Evolutionary conservation across 2,329 filamentous ascomycete species (phyloP), one percentile per base, ranked within the genome.

Genomic region (Fusarium humuli): DNA sequence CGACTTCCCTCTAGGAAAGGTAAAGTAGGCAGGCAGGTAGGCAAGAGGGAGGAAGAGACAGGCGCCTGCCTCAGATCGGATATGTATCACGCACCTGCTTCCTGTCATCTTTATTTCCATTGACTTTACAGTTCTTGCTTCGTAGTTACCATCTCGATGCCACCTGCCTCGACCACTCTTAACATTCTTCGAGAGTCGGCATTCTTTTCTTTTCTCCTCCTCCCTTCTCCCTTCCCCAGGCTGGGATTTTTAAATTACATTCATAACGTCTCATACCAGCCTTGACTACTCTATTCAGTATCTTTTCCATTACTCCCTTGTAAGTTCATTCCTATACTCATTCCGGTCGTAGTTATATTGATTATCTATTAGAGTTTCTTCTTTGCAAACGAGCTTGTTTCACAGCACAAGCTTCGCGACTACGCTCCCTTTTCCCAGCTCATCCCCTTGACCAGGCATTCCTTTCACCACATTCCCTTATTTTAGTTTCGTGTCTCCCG

Each of bases 191-290:
- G 53, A 34, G 45, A 45, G 47, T 11, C 37, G 42, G 40, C 54
- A 50, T 52, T 52, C 20, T 22, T 27, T 53, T 32, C 45, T 46
- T 49, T 23, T 23, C 23, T 23, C 57, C 42, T 58, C 50, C 25
- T 49, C 45, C 53, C 42, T 58, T 57, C 25, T 52, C 53, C 56
- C 47, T 46, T 58, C 52, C 56, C 45, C 42, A 50, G 57, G 49
- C 67, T 22, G 42, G 63, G 59, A 58, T 44, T 49, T 67, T 60
- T 65, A 66, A 57, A 67, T 72, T 67, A 57, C 59, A 46, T 65
- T 58, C 57, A 49, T 54, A 49, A 61, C 54, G 44, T 42, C 30
- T 49, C 61, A 37, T 52, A 53, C 37, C 49, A 42, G 41, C 23
- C 25, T 42, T 10, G 12, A 14, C 13, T 53, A 54, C 34, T 55